A percentile compares a stretch with the other conserved stretches of the same genome.
phyloP scores from a whole-genome alignment of 805 yeast species.

The Lipomyces sp. region DNA sequence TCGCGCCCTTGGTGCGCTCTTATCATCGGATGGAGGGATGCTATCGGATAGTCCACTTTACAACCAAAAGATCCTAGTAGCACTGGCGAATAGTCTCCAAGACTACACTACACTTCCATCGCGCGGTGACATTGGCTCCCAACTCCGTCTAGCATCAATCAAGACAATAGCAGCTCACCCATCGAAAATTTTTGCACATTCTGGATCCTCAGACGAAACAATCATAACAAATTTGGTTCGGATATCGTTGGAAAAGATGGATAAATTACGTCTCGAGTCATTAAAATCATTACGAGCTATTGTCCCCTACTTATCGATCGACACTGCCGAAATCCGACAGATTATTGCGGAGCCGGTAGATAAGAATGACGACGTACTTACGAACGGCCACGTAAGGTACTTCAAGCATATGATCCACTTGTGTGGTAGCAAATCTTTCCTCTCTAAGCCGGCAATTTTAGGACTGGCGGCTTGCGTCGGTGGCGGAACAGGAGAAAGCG shows the following conservation, averaged over 20 bases:
- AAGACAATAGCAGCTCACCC: constrained; percentile 47
- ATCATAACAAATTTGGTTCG: constrained; percentile 50
- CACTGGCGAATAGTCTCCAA: constrained; percentile 52
- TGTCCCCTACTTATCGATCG: background rate
- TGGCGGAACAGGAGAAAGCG: constrained; percentile 30
- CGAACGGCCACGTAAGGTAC: constrained; percentile 3
- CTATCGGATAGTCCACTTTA: background rate
- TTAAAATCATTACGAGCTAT: constrained; percentile 45
- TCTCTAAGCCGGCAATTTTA: constrained; percentile 9
- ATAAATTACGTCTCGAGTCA: constrained; percentile 55
- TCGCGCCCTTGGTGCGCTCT: constrained; percentile 8
- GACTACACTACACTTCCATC: constrained; percentile 74
- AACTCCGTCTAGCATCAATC: constrained; percentile 62
- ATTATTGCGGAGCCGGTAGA: background rate
- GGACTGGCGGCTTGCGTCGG: constrained; percentile 30
- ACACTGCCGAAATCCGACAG: background rate
- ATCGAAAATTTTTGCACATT: background rate
- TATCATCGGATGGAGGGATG: background rate
- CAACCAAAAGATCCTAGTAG: background rate
- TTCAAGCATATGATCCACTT: constrained; percentile 12
- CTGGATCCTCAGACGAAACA: constrained; percentile 16
- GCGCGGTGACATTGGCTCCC: constrained; percentile 92
- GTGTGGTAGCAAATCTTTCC: background rate
- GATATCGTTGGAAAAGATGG: constrained; percentile 67
- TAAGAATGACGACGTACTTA: background rate